Conservation (phyloP, 2,329 filamentous ascomycete genomes). For the Dactylellina leptospora region DNA sequence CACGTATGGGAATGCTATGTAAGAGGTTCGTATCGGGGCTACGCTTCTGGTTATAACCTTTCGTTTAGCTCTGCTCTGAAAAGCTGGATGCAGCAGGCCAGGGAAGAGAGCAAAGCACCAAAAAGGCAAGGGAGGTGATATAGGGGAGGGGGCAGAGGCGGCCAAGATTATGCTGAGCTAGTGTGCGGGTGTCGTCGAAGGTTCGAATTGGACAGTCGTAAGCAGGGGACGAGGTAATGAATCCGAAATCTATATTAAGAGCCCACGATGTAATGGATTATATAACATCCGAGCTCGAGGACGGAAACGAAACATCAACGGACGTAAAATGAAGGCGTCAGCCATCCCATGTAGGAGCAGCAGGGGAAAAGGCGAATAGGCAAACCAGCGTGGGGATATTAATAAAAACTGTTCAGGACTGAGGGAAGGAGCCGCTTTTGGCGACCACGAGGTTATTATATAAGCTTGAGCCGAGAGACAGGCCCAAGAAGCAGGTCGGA, state of each 20-base stretch:
- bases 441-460: neutral
- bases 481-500: neutral
- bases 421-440: neutral
- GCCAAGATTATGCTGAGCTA: too few species aligned
- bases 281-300: conserved; percentile 23
- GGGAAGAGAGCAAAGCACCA: neutral
- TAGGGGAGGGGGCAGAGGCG: neutral
- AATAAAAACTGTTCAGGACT: neutral
- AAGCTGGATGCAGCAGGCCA: conserved; percentile 31
- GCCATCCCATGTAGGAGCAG: conserved; percentile 14
- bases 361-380: neutral
- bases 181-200: neutral
- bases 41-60: conserved; percentile 52
- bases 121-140: neutral
- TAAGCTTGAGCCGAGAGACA: conserved; percentile 5
- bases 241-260: conserved; percentile 30
- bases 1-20: conserved; percentile 17
- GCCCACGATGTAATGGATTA: conserved; percentile 23
- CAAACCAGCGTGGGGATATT: neutral
- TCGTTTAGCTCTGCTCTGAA: conserved; percentile 46
- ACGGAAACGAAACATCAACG: conserved; percentile 6
- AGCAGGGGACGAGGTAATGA: neutral
- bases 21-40: conserved; percentile 42
- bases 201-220: too few species aligned
- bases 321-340: conserved; percentile 25